Evolutionary conservation across 768 basidiomycete species (phyloP).

Genomic region (Phlebiopsis flavidoalba): DNA sequence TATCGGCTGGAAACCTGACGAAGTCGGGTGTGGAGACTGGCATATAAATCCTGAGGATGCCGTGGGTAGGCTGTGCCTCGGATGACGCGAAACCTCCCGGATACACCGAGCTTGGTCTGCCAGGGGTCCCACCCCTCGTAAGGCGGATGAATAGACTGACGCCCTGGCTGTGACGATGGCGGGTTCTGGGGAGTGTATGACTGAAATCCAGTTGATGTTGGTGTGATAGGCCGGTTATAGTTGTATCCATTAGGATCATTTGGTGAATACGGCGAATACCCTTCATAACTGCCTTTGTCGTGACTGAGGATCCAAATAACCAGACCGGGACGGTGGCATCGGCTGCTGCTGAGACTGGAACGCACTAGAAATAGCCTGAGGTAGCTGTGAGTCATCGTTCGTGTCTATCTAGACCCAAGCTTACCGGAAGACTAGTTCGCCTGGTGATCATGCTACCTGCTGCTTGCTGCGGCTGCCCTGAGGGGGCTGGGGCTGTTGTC

Average conservation of each 20-base stretch:
- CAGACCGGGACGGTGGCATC: constrained; percentile 21
- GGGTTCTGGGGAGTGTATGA: constrained; percentile 16
- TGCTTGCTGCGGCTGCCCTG: background rate
- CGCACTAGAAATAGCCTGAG: background rate
- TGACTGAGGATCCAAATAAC: constrained; percentile 14
- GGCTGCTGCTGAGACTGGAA: constrained; percentile 2
- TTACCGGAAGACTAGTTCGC: constrained; percentile 19
- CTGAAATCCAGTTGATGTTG: background rate
- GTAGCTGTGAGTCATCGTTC: background rate
- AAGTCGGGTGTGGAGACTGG: constrained; percentile 41
- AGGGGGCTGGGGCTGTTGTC: background rate
- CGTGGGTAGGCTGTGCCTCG: constrained; percentile 63
- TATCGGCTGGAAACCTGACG: constrained; percentile 25
- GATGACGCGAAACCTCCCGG: constrained; percentile 35
- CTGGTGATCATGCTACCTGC: constrained; percentile 1
- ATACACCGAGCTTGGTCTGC: constrained; percentile 29
- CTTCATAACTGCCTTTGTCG: background rate
- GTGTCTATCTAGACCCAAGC: background rate
- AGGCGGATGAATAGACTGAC: constrained; percentile 41
- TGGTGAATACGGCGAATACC: background rate
- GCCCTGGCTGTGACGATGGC: constrained; percentile 26
- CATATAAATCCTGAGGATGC: constrained; percentile 63
- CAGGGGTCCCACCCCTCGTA: constrained; percentile 41
- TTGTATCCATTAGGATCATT: constrained; percentile 1
- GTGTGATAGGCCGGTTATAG: constrained; percentile 11